A percentile compares a stretch with the other conserved stretches of the same genome.
phyloP scores from a whole-genome alignment of 805 yeast species.

The Barnettozyma californica region DNA sequence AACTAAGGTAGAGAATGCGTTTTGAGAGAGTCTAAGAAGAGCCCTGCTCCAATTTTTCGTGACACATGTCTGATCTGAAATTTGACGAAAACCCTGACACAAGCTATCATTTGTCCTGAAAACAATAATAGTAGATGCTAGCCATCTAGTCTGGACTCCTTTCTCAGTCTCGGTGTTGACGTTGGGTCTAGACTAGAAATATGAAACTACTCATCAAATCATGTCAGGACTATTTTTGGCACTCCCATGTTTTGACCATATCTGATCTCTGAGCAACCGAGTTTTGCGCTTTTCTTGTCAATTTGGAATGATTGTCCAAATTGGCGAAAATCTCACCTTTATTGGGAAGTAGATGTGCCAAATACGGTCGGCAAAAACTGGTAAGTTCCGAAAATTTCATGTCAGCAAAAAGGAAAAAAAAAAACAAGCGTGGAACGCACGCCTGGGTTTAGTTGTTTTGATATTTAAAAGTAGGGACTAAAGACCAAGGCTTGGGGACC shows the following conservation, averaged over 20 bases:
- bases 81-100: not conserved
- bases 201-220: too few relatives aligned
- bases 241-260: not conserved
- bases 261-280: not conserved
- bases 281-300: not conserved
- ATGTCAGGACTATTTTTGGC: not conserved
- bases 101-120: not conserved
- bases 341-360: not conserved
- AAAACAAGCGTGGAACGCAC: not conserved
- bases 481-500: not conserved
- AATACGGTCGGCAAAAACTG: not conserved
- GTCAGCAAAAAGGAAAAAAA: not conserved
- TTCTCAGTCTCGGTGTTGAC: not conserved
- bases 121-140: too few relatives aligned
- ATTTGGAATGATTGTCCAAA: not conserved
- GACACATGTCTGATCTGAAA: not conserved
- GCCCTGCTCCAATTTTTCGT: not conserved
- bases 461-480: not conserved
- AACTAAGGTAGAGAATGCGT: too few relatives aligned
- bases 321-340: not conserved
- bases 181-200: too few relatives aligned
- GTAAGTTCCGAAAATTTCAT: not conserved
- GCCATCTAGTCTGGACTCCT: not conserved
- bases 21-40: too few relatives aligned
- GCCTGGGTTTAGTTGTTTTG: not conserved